Evolutionary conservation across 345 rosid genomes (phyloP).

Genomic region (Populus tremula): DNA sequence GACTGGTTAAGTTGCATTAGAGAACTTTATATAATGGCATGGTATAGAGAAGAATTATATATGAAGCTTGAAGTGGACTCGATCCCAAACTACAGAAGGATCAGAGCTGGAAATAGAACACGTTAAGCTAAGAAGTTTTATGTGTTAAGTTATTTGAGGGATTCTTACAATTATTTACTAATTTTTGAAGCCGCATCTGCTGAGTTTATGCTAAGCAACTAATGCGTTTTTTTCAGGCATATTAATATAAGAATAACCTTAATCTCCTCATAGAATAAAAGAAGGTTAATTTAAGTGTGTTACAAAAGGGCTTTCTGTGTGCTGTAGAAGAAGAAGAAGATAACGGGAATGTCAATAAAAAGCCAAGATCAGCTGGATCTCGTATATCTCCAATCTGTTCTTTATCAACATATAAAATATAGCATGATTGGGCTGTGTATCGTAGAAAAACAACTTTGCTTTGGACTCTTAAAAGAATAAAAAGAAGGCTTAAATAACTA

Average conservation of each 20-base stretch:
- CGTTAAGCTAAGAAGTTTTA: slow-evolving; percentile 4
- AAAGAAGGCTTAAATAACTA: no score
- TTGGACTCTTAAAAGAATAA: neutral
- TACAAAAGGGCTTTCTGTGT: no score
- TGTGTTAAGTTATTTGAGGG: neutral
- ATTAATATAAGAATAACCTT: no score
- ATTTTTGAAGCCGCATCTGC: no score
- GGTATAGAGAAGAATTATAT: neutral
- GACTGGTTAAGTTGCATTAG: neutral
- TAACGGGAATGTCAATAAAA: no score
- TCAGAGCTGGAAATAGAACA: slow-evolving; percentile 22
- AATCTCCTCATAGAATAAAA: no score
- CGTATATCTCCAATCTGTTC: neutral
- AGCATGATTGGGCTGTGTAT: neutral
- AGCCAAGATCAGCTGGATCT: neutral
- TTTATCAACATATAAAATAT: neutral
- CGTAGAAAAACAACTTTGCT: neutral
- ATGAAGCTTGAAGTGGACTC: slow-evolving; percentile 14
- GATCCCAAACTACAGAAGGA: neutral
- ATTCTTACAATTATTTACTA: neutral
- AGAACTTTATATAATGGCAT: neutral
- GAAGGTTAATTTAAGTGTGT: no score
- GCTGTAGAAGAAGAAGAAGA: no score
- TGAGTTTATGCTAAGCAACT: no score
- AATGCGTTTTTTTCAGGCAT: no score